Evolutionary conservation across 768 basidiomycete species (phyloP).

Genomic region (Russula compacta): DNA sequence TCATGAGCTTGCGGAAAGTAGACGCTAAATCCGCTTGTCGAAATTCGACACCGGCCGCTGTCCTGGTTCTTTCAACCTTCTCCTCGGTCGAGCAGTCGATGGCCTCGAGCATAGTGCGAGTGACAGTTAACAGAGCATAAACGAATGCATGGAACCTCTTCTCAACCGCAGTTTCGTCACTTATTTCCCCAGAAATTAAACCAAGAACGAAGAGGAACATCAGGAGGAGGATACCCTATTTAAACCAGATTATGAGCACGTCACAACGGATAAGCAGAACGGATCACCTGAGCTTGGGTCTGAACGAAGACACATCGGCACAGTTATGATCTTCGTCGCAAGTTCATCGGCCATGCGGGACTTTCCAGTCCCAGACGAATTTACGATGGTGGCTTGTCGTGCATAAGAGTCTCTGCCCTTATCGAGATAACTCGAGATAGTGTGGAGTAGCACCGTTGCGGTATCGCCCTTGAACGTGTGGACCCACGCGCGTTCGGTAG

Average conservation of each 20-base stretch:
- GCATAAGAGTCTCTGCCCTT: not conserved
- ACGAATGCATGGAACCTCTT: not conserved
- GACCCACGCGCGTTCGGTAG: not conserved
- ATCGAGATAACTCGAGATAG: not conserved
- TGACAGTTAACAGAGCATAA: not conserved
- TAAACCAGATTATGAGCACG: no score
- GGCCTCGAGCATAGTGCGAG: no score
- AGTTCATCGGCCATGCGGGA: not conserved
- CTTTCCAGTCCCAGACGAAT: not conserved
- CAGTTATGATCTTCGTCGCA: not conserved
- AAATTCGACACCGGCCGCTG: no score
- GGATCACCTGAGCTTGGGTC: not conserved
- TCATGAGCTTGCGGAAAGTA: not conserved
- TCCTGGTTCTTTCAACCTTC: no score
- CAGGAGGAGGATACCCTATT: no score
- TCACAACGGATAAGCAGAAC: not conserved
- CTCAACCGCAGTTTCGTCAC: not conserved
- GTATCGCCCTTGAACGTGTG: not conserved
- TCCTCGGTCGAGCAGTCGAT: no score
- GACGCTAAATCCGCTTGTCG: not conserved
- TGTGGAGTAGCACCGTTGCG: not conserved
- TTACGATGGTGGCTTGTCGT: not conserved
- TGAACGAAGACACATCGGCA: not conserved
- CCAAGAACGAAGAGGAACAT: not conserved
- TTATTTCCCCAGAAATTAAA: not conserved